Base-by-base conservation (phyloP, 352 stramenopile genomes). In the Phytophthora brassicae region DNA sequence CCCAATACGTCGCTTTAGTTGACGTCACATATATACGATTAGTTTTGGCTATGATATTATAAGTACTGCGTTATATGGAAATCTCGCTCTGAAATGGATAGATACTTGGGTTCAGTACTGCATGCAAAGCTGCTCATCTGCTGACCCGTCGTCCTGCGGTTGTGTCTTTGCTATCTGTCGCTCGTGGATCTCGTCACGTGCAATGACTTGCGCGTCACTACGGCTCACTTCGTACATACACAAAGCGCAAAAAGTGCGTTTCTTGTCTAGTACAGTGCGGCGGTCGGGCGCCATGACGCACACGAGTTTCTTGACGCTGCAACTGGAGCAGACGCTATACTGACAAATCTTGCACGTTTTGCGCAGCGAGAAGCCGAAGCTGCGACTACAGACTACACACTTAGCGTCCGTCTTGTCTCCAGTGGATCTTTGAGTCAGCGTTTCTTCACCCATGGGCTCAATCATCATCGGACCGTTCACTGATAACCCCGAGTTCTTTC, bases 271-370 rank as follows among this genome's bases (percentile, higher is more conserved):
- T 17, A 83, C 50, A 1, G 68, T 69, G 13, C 57, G 68, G 45
- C 57, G 48, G 44, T 83, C 74, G 4, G 67, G 61, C 22, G 68
- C 50, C 50, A 83, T 58, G 38, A 80, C 73, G 42, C 59, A 71
- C 72, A 77, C 61, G 52, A 66, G 59, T 29, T 74, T 77, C 56
- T 77, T 77, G 51, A 77, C 57, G 43, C 46, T 56, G 56, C 69
- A 77, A 19, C 46, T 66, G 6, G 69, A 74, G 57, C 69, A 77
- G 36, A 77, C 62, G 14, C 44, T 22, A 24, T 48, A 42, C 4
- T 50, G 16, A 44, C 69, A 77, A 14, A 68, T 64, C 56, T 71
- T 67, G 57, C 65, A 77, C 44, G 46, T 67, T 46, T 45, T 46
- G 22, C 53, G 42, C 47, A 60, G 31, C 13, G 54, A 61, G 23